phyloP scores from a whole-genome alignment of 1,284 basidiomycete species.

The Apiotrichum laibachii region DNA sequence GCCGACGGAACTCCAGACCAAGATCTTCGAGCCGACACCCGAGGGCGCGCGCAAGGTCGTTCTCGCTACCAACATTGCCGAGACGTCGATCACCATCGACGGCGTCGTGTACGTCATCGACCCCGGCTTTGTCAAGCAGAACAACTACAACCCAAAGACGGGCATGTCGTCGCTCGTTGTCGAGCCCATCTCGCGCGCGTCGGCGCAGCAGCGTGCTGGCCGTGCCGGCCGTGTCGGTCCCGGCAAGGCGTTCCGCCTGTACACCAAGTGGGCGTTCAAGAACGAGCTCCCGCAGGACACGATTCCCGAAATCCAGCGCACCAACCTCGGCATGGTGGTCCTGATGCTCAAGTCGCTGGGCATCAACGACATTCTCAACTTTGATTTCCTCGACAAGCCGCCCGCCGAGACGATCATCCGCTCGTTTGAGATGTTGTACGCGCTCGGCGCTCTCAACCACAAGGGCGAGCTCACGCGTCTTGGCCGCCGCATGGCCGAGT shows the following conservation, averaged over 20 bases:
- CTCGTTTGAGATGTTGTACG: constrained; percentile 89
- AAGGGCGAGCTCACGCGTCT: constrained; percentile 93
- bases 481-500: constrained; percentile 96
- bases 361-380: constrained; percentile 63
- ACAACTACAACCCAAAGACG: constrained; percentile 92
- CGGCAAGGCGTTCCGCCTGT: constrained; percentile 90
- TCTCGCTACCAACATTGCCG: constrained; percentile 96
- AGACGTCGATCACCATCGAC: constrained; percentile 96
- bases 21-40: constrained; percentile 98
- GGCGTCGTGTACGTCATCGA: constrained; percentile 98
- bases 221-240: constrained; percentile 96
- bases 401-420: constrained; percentile 98
- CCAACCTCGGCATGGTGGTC: constrained; percentile 55
- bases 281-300: constrained; percentile 63
- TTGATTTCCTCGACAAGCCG: constrained; percentile 63
- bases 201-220: constrained; percentile 94
- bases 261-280: constrained; percentile 64
- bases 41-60: constrained; percentile 95
- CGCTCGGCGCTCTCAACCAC: constrained; percentile 93
- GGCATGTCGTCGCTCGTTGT: constrained; percentile 94
- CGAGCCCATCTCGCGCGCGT: constrained; percentile 92
- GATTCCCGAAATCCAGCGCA: constrained; percentile 59
- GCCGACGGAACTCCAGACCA: constrained; percentile 97
- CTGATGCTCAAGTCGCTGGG: constrained; percentile 62
- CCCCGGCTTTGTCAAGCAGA: constrained; percentile 96